Base-by-base conservation (phyloP, 176 grass and related monocot species). In the Oryza punctata region DNA sequence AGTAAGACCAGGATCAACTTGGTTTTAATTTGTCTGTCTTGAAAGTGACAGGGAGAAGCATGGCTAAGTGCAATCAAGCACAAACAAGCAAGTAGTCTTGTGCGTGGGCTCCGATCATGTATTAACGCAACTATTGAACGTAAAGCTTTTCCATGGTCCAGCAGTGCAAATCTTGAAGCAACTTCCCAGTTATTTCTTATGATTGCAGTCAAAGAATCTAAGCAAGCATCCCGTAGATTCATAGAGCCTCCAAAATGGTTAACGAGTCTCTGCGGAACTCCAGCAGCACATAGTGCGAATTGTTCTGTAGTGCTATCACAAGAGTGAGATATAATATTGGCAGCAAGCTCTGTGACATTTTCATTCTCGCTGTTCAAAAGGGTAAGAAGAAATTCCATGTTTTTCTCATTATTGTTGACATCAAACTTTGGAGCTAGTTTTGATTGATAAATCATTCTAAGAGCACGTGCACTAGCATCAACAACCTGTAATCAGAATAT, bases 381-480 rank as follows among this genome's bases (percentile, higher is more conserved):
- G 69, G 93, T 94, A 86, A 94, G 91, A 84, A 99, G 83, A 89
- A 99, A 99, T 16, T 89, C 78, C 87, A 95, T 91, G 73, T 99
- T 99, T 88, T 96, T 83, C 60, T 92, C 91, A 80, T 75, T 73
- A 80, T 75, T 70, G 67, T 91, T 90, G 50, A 94, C 81, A 85
- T 99, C 93, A 85, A 90, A 94, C 27, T 90, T 99, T 23, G 93
- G 91, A 85, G 93, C 86, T 79, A 92, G 69, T 79, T 93, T 96
- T 81, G 96, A 96, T 78, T 96, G 93, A 83, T 92, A 99, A 83
- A 99, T 94, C 88, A 99, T 99, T 92, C 91, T 91, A 81, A 99
- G 96, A 86, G 96, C 92, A 72, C 96, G 93, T 45, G 93, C 96
- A 81, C 87, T 91, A 78, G 91, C 93, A 90, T 99, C 89, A 3